phyloP scores from a whole-genome alignment of 495 filamentous ascomycete genomes.

The Evansstolkia leycettana region DNA sequence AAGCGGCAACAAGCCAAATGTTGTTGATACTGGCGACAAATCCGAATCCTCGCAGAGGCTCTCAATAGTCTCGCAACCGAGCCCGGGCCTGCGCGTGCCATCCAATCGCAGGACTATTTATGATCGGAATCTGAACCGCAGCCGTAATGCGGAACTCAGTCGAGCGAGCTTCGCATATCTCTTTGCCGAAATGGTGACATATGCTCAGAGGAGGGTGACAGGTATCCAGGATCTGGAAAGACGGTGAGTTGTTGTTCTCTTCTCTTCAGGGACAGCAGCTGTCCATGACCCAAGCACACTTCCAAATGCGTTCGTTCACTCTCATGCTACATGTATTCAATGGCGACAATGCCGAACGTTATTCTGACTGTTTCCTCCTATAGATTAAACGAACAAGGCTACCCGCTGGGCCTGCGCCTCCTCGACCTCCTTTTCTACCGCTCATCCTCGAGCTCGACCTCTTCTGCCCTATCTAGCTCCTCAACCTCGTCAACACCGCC shows the following conservation, averaged over 20 bases:
- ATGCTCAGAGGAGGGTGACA: constrained; percentile 81
- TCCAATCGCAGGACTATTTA: constrained; percentile 96
- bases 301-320: too few relatives aligned
- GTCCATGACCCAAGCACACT: too few relatives aligned
- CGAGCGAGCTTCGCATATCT: constrained; percentile 90
- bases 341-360: too few relatives aligned
- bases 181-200: constrained; percentile 93
- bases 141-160: constrained; percentile 73
- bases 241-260: constrained; percentile 39
- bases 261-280: constrained; percentile 4
- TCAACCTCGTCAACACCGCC: constrained; percentile 52
- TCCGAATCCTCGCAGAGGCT: constrained; percentile 15
- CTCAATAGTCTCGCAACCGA: constrained; percentile 23
- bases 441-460: constrained; percentile 47
- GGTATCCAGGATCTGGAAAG: constrained; percentile 90
- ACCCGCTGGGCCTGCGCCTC: constrained; percentile 85
- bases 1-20: constrained; percentile 17
- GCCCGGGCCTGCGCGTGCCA: constrained; percentile 77
- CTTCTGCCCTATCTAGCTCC: constrained; percentile 71
- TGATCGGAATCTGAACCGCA: constrained; percentile 85
- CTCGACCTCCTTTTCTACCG: constrained; percentile 85
- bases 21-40: constrained; percentile 15
- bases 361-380: neutral
- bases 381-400: constrained; percentile 88
- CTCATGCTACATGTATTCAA: too few relatives aligned